Evolutionary conservation across 2,329 filamentous ascomycete species (phyloP), one percentile per base, ranked within the genome.

Genomic region (Penicillium crustosum): DNA sequence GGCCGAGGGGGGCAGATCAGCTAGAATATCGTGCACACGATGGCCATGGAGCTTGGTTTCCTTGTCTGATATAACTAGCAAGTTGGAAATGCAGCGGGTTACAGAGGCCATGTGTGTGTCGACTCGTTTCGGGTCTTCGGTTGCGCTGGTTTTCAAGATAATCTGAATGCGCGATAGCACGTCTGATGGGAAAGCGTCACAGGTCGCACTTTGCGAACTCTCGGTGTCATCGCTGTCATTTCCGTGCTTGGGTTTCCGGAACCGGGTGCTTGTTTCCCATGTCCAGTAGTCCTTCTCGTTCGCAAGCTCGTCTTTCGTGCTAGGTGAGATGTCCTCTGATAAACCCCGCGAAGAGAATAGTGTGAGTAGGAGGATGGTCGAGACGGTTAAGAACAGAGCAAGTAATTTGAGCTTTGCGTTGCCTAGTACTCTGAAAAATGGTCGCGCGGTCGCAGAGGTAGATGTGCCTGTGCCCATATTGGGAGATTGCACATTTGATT

Each of bases 141-240:
- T 77, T 53, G 78, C 76, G 49, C 81, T 80, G 45, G 79, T 80
- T 66, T 82, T 82, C 43, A 84, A 68, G 5, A 82, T 75, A 2
- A 80, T 73, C 64, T 81, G 78, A 36, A 81, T 69, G 45, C 75
- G 71, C 8, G 71, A 66, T n/a, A 81, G 70, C 21, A 77, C 65
- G 49, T 76, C 62, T 17, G 66, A 66, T 23, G 79, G 45, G 70
- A 78, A 56, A 2, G 59, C 48, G 33, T 64, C 59, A 58, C 66
- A 68, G 38, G 61, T 52, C 2, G 58, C 19, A 15, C 35, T 25
- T 35, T 35, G 41, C 2, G 39, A 44, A 4, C 1, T 55, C 6
- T 57, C 57, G 1, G 55, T 53, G 9, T 44, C 17, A n/a, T 36
- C 36, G 19, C 35, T 19, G 25, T 31, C 25, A 33, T 53, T 21